Evolutionary conservation across 78 protist genomes (phyloP).

Genomic region (Dictyostelium firmibasis): DNA sequence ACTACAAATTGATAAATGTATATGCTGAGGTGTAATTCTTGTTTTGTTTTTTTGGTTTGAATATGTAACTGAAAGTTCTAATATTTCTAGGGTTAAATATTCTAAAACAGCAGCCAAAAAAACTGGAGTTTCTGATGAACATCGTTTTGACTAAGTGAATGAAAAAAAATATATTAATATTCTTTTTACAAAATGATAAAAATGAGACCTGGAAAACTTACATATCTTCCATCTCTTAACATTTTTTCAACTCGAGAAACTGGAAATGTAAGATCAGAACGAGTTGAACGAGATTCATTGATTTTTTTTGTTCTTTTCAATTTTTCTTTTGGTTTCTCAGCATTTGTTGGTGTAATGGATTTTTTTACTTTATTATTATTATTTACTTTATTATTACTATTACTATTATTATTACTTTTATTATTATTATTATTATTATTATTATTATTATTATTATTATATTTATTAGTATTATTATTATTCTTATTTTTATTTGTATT

Average conservation of each 20-base stretch:
- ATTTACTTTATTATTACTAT: too few relatives aligned
- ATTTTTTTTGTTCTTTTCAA: neutral
- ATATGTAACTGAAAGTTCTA: neutral
- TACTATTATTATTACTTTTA: too few relatives aligned
- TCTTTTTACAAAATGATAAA: too few relatives aligned
- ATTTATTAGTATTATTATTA: too few relatives aligned
- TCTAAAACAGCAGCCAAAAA: neutral
- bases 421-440: too few relatives aligned
- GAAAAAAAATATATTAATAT: too few relatives aligned
- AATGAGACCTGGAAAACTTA: too few relatives aligned
- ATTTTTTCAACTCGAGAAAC: constrained; percentile 92
- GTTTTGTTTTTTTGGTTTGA: neutral
- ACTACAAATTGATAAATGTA: neutral
- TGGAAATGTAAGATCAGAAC: constrained; percentile 91
- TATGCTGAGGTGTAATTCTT: neutral
- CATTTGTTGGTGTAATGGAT: neutral
- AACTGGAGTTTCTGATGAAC: neutral
- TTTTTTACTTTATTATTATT: too few relatives aligned
- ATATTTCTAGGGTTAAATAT: neutral
- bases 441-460: too few relatives aligned
- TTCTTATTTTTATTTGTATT: too few relatives aligned
- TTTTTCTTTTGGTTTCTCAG: neutral
- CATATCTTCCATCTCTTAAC: constrained; percentile 87
- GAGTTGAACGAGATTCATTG: constrained; percentile 12
- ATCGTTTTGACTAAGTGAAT: neutral